Evolutionary conservation across 2,329 filamentous ascomycete genomes (phyloP), one percentile per base, ranked within the genome.

Genomic region (Neonectria sp.): DNA sequence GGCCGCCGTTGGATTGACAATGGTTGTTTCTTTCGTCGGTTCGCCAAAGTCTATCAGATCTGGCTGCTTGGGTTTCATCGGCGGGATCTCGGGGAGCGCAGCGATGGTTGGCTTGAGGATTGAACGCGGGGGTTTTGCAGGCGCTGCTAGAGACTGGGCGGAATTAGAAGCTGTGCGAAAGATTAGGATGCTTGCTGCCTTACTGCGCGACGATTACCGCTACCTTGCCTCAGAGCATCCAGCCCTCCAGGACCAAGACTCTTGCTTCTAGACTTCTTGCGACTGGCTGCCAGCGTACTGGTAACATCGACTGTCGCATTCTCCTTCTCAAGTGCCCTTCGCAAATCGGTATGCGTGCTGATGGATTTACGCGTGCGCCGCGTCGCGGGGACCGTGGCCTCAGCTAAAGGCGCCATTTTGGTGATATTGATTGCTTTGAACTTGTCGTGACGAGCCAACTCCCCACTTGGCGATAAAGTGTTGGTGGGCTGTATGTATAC

Each of bases 171-270:
- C 45, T 57, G 35, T 29, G 25, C 24, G 37, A 33, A 57, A 31
- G 8, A 51, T 24, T 24, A 74, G 51, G 55, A 55, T n/a, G 45
- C 62, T 51, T 49, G 45, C 12, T 11, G 46, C 64, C 85, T 77
- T 88, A 96, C 94, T 84, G 94, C 93, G 80, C 93, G 89, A 75
- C 93, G 86, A 79, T 97, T 97, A 37, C 93, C 93, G 76, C 86
- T 89, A 51, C 88, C 89, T 76, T 92, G 88, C 79, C 92, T 95
- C 62, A 97, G 86, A 64, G 92, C 91, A 84, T 97, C 95, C 52
- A 97, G 82, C 29, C 95, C 95, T 57, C 95, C 96, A 17, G 96
- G 95, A 3, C 96, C 96, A 73, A 99, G 91, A 82, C 95, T 98
- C 85, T 98, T 98, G 82, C 95, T 98, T 72, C 96, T 91, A 65